Evolutionary conservation across 352 stramenopile species (phyloP).

Genomic region (Globisporangium mamillatum): DNA sequence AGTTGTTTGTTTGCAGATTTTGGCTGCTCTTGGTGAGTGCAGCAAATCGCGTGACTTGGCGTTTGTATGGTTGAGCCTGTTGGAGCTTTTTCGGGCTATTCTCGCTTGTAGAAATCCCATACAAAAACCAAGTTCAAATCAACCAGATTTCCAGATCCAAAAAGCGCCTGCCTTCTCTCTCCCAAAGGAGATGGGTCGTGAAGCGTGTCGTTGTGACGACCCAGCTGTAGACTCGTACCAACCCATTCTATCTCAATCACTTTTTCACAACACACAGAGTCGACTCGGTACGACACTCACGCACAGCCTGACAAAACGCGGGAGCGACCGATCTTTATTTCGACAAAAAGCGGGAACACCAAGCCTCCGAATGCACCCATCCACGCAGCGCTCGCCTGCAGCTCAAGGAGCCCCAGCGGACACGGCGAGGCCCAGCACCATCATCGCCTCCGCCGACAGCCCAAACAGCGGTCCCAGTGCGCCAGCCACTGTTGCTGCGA

Average conservation of each 20-base stretch:
- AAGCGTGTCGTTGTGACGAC: background rate
- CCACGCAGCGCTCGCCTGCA: too few species aligned
- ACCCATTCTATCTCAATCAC: too few species aligned
- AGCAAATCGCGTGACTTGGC: background rate
- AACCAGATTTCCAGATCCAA: background rate
- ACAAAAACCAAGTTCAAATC: background rate
- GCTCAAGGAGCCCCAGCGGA: too few species aligned
- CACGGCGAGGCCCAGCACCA: too few species aligned
- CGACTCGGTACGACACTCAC: background rate
- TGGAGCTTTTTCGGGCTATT: background rate
- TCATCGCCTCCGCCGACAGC: too few species aligned
- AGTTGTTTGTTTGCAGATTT: slow-evolving; percentile 9
- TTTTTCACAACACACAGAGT: background rate
- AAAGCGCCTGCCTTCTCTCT: background rate
- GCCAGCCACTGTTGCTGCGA: background rate
- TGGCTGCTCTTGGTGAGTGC: background rate
- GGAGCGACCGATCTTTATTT: too few species aligned
- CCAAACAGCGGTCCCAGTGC: background rate
- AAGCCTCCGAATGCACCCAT: too few species aligned
- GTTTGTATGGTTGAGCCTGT: slow-evolving; percentile 8
- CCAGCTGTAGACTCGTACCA: background rate
- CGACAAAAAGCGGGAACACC: too few species aligned
- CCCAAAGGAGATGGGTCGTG: background rate
- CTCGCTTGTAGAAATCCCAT: background rate
- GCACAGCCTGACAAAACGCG: too few species aligned